Percentiles rank a stretch among this genome's conserved stretches.
phyloP scores from a whole-genome alignment of 1,139 yeast species.

The Hyphopichia pseudoburtonii region DNA sequence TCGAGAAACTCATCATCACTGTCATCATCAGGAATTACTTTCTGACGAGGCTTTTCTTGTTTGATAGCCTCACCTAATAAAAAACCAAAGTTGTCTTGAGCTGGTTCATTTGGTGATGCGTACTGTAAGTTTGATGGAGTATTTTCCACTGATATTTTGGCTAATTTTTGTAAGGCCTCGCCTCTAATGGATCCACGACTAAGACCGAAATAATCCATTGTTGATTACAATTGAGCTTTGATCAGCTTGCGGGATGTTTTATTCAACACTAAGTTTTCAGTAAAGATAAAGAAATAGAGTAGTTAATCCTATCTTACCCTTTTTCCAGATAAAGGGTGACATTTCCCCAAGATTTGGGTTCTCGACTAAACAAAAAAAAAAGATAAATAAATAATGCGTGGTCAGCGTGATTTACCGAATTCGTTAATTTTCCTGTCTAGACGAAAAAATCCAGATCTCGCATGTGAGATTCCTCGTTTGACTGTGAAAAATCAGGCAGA shows the following conservation, averaged over 20 bases:
- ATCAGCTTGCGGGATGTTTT: too few species aligned
- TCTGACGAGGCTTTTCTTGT: background rate
- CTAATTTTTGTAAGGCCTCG: conserved; percentile 54
- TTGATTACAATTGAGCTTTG: background rate
- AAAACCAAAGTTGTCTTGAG: conserved; percentile 2
- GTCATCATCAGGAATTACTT: background rate
- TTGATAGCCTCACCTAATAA: conserved; percentile 3
- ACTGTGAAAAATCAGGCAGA: too few species aligned
- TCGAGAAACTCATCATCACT: background rate
- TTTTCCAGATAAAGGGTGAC: too few species aligned
- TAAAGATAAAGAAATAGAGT: too few species aligned
- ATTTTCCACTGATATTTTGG: conserved; percentile 27
- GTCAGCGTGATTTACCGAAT: too few species aligned
- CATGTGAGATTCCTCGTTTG: background rate
- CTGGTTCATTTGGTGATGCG: background rate
- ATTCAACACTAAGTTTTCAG: too few species aligned
- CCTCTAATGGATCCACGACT: conserved; percentile 52
- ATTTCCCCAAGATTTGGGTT: too few species aligned
- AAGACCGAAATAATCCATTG: conserved; percentile 42
- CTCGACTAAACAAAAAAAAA: too few species aligned
- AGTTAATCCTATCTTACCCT: too few species aligned
- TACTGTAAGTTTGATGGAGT: conserved; percentile 9
- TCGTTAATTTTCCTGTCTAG: too few species aligned
- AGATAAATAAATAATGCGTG: too few species aligned
- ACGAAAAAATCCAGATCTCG: background rate